Conservation (phyloP, 2,329 filamentous ascomycete genomes). For the Pseudogymnoascus sp. region DNA sequence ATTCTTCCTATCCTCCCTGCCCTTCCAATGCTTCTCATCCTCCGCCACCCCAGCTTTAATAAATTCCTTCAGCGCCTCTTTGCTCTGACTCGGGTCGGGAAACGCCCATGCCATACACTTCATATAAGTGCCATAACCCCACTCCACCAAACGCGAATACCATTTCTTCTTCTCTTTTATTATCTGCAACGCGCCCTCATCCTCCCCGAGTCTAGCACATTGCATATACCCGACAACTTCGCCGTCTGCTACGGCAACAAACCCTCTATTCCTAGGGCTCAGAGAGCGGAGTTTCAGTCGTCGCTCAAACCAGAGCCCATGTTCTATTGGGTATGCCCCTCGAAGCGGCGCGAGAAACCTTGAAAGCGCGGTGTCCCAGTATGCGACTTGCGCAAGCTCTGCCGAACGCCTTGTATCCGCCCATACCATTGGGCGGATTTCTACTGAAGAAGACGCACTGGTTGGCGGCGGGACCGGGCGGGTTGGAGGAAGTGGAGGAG, state of each 20-base stretch:
- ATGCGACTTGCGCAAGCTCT: constrained; percentile 18
- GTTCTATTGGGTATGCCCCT: constrained; percentile 11
- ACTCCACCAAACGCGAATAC: constrained; percentile 12
- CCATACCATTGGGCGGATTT: not conserved
- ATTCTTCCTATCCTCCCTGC: constrained; percentile 16
- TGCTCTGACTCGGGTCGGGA: constrained; percentile 14
- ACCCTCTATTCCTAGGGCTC: constrained; percentile 15
- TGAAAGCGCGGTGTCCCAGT: constrained; percentile 16
- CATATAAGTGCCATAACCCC: constrained; percentile 4
- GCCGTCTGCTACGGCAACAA: constrained; percentile 18
- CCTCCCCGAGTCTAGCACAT: constrained; percentile 19
- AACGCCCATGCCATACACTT: constrained; percentile 12
- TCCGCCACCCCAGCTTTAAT: not conserved
- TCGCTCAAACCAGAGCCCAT: constrained; percentile 12
- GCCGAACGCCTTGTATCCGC: not conserved
- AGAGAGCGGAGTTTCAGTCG: constrained; percentile 17
- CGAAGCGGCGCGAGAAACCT: constrained; percentile 19
- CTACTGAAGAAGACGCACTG: not conserved
- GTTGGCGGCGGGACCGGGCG: not conserved
- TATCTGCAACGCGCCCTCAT: constrained; percentile 17
- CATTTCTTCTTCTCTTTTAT: constrained; percentile 12
- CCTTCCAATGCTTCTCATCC: constrained; percentile 18
- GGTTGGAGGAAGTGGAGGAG: not conserved
- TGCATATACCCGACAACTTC: constrained; percentile 18
- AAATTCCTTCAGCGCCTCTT: constrained; percentile 12